These are phyloP conservation scores for Myxozyma geophila DNA, from an alignment of 805 yeast genomes.

Conservation along the genomic window DNA sequence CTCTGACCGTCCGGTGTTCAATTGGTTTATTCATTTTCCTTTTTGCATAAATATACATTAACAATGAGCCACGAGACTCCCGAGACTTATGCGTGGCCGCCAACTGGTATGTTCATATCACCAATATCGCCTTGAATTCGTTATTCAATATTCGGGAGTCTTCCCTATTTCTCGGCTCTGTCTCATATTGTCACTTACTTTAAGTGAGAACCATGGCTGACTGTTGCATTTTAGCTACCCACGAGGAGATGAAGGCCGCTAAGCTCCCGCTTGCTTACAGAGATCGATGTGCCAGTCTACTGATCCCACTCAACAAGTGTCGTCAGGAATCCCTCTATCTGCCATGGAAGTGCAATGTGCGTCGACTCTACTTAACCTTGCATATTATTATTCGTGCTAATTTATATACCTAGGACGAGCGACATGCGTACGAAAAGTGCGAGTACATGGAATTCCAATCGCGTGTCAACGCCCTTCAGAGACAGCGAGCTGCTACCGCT, in stretches of 20 bases:
- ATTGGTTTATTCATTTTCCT: not conserved
- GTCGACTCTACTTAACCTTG: not conserved
- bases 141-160: too few relatives aligned
- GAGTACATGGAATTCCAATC: conserved; percentile 80
- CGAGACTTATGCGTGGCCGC: conserved; percentile 33
- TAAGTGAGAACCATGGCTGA: not conserved
- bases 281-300: conserved; percentile 76
- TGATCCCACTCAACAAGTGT: conserved; percentile 66
- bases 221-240: conserved; percentile 58
- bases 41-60: not conserved
- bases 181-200: not conserved
- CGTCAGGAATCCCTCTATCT: conserved; percentile 59
- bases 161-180: not conserved
- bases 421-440: conserved; percentile 85
- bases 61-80: conserved; percentile 30
- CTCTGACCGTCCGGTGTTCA: not conserved
- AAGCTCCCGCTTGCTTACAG: conserved; percentile 79
- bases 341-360: conserved; percentile 66
- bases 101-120: conserved; percentile 19
- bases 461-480: conserved; percentile 73
- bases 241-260: conserved; percentile 80
- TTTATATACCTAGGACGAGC: conserved; percentile 54
- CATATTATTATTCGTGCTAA: not conserved
- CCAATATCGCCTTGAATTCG: not conserved
- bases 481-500: conserved; percentile 50